A percentile compares a stretch with the other conserved stretches of the same genome.
Conservation (phyloP, 2,329 filamentous ascomycete species). For the Phyllachora maydis region DNA sequence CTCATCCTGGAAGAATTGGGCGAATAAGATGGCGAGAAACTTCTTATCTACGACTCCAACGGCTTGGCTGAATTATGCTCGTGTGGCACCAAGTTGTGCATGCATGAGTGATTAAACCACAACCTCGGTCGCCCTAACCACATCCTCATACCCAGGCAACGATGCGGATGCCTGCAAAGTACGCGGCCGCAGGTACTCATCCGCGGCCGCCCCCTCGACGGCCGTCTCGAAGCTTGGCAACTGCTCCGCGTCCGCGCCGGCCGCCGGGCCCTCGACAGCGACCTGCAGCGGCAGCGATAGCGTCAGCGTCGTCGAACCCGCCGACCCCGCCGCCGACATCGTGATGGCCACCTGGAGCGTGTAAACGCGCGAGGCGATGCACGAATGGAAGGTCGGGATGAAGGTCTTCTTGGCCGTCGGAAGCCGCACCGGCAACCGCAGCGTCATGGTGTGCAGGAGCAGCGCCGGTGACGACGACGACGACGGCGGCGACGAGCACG, state of each 20-base stretch:
- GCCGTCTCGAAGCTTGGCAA: conserved; percentile 29
- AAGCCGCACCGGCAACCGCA: conserved; percentile 26
- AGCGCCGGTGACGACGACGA: conserved; percentile 10
- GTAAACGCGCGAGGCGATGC: conserved; percentile 34
- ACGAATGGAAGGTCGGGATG: conserved; percentile 35
- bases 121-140: too few relatives aligned
- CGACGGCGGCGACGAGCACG: conserved; percentile 11
- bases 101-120: too few relatives aligned
- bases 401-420: conserved; percentile 26
- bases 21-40: too few relatives aligned
- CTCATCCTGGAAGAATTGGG: too few relatives aligned
- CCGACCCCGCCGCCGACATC: conserved; percentile 15
- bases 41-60: too few relatives aligned
- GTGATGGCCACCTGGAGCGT: conserved; percentile 19
- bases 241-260: conserved; percentile 5
- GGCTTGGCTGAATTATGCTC: too few relatives aligned
- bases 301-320: conserved; percentile 18
- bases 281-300: conserved; percentile 29
- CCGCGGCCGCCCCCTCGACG: conserved; percentile 21
- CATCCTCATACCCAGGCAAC: conserved; percentile 9
- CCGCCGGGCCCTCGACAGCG: conserved; percentile 14
- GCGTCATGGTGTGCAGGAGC: conserved; percentile 17
- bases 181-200: conserved; percentile 20
- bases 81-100: too few relatives aligned
- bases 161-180: too few relatives aligned